Conservation (phyloP, 148 eudicot species). For the Silene uniflora region DNA sequence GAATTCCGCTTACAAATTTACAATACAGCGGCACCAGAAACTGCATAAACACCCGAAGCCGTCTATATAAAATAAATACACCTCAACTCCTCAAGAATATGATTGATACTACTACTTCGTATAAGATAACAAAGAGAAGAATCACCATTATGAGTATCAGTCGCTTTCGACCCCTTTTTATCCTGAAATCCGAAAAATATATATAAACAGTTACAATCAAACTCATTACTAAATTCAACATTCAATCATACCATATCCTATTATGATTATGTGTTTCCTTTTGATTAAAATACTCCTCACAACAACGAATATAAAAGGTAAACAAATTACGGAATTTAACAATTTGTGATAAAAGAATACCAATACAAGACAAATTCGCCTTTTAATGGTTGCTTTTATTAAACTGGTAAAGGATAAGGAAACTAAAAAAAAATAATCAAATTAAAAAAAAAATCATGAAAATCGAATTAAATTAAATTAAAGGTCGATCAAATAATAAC, state of each 20-base stretch:
- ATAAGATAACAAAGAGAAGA: slow-evolving; percentile 24
- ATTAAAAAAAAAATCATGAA: slow-evolving; percentile 9
- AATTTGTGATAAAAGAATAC: slow-evolving; percentile 1
- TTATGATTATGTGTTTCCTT: no score
- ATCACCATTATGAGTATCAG: slow-evolving; percentile 54
- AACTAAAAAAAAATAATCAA: slow-evolving; percentile 19
- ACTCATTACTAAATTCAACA: slow-evolving; percentile 10
- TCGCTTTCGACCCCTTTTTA: slow-evolving; percentile 63
- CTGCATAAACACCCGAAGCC: slow-evolving; percentile 2
- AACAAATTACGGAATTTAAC: slow-evolving; percentile 5
- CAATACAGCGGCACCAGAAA: background rate
- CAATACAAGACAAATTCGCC: slow-evolving; percentile 44
- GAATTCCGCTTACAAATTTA: no score
- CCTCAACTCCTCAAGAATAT: background rate
- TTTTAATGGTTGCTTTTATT: slow-evolving; percentile 17
- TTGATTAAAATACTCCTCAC: no score
- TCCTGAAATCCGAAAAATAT: slow-evolving; percentile 38
- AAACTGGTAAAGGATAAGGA: slow-evolving; percentile 3
- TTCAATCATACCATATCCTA: background rate
- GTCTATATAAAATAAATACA: background rate
- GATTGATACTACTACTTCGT: slow-evolving; percentile 3
- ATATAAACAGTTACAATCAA: slow-evolving; percentile 11
- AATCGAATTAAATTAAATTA: background rate
- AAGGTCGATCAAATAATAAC: no score
- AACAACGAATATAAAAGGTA: no score